Percentiles rank a stretch among this genome's conserved stretches.
Evolutionary conservation across 306 rosid species (phyloP).

Genomic region (Morella rubra): DNA sequence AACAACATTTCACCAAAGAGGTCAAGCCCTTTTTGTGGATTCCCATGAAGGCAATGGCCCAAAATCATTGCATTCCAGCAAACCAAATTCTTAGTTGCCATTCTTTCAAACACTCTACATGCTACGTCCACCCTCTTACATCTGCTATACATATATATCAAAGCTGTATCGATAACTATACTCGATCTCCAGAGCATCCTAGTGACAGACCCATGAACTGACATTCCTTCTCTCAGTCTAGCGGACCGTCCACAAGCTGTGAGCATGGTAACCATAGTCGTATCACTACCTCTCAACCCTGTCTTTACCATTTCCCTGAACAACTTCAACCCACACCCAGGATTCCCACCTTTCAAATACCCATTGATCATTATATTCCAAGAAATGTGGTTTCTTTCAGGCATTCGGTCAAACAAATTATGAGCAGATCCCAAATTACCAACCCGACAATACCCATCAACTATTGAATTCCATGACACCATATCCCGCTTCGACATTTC

Average conservation of each 20-base stretch:
- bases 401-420: slow-evolving; percentile 53
- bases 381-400: slow-evolving; percentile 52
- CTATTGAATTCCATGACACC: slow-evolving; percentile 72
- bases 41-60: slow-evolving; percentile 72
- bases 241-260: slow-evolving; percentile 62
- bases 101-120: slow-evolving; percentile 40
- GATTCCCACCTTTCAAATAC: slow-evolving; percentile 55
- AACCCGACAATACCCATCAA: slow-evolving; percentile 31
- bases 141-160: slow-evolving; percentile 71
- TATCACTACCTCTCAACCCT: slow-evolving; percentile 46
- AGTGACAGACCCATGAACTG: slow-evolving; percentile 60
- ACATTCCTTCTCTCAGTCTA: slow-evolving; percentile 65
- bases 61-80: slow-evolving; percentile 69
- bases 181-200: slow-evolving; percentile 32
- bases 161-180: slow-evolving; percentile 52
- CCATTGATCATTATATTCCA: slow-evolving; percentile 73
- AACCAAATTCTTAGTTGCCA: slow-evolving; percentile 50
- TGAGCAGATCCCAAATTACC: slow-evolving; percentile 53
- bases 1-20: slow-evolving; percentile 49
- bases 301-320: slow-evolving; percentile 54
- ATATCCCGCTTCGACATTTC: slow-evolving; percentile 43
- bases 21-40: slow-evolving; percentile 57
- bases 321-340: slow-evolving; percentile 61
- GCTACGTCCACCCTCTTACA: slow-evolving; percentile 53
- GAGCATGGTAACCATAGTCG: slow-evolving; percentile 51